Base-by-base conservation (phyloP, 441 rosid genomes). In the Mallotus japonicus region DNA sequence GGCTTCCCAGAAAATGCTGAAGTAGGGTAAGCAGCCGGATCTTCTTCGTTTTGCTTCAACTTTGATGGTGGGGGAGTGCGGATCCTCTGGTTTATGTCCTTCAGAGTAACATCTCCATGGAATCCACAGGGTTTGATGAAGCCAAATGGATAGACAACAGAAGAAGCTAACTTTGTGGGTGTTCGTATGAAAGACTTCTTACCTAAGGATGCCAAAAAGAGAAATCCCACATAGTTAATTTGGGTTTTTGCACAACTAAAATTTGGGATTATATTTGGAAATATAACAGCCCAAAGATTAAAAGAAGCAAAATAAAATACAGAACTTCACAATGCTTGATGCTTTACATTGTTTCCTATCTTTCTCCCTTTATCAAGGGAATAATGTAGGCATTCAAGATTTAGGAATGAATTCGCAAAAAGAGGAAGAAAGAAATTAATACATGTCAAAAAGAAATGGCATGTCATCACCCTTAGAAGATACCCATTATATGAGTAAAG, bases 1-100 rank as follows among this genome's bases (percentile, higher is more conserved):
- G 95, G 98, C 85, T 95, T 92, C 81, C 99, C 99, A 4, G 98
- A 95, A 79, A 95, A 95, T n/a, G 97, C 95, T 15, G 99, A 95
- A 62, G 98, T 95, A 0, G 90, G 99, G 67, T 83, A 90, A 77
- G 80, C 61, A 67, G 75, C 77, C 62, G 80, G 89, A 79, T 95
- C 97, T 73, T 82, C 86, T 11, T 69, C 76, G 67, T 56, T 76
- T 73, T 78, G 81, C 79, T 85, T 86, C 54, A 85, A 83, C 74
- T 87, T 87, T 64, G 81, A 79, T 4, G 89, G 84, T 46, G 87
- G 90, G 11, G 97, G 97, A 73, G 84, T 82, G 62, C 65, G 88
- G 62, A 95, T 92, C 64, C 85, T 80, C 83, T 87, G 92, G 85
- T 95, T 95, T 75, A 92, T 95, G 83, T 95, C 99, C 81, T 91